Evolutionary conservation across 306 rosid genomes (phyloP), one percentile per base, ranked within the genome.

Genomic region (Rosa rugosa): DNA sequence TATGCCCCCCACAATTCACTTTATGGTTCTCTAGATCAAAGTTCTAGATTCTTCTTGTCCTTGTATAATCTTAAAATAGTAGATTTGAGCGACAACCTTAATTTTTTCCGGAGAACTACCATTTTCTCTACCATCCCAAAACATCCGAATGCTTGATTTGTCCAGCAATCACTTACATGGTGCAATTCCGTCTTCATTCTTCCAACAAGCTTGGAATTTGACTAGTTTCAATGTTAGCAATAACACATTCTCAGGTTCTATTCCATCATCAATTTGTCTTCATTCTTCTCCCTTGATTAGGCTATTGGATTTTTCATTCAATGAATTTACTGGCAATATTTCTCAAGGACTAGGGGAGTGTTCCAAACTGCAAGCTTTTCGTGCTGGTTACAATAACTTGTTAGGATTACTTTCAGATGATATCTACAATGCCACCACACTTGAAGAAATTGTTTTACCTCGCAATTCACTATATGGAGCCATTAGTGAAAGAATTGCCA

Each of bases 151-250:
- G 31, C 2, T 1, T 27, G 31, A 27, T 27, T 27, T 78, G 14
- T 78, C 81, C 11, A 69, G 76, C 70, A 78, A 56, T 4, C 14
- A 51, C 18, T 69, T 31, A 22, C 8, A 56, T 18, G 76, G 69
- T 50, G 49, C 0, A 20, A 17, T 57, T 2, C 76, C 41, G 22
- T 60, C 42, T 10, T 60, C 79, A 4, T 75, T 11, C 1, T 41
- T 73, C 50, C 51, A 17, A 38, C 0, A 41, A n/a, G 40, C 67
- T 34, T 4, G 0, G 49, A 46, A 25, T 46, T 73, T 56, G 53
- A 73, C 51, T 8, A 41, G 38, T 9, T 59, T 73, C 38, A 14
- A 42, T 7, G 68, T 22, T 9, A 73, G 77, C 53, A 73, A 7
- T 38, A 73, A 73, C 20, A n/a, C 8, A 1, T 3, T 51, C 22